A percentile compares a stretch with the other conserved stretches of the same genome.
Evolutionary conservation across 257 asterid species (phyloP).

Genomic region (Osmanthus fragrans): DNA sequence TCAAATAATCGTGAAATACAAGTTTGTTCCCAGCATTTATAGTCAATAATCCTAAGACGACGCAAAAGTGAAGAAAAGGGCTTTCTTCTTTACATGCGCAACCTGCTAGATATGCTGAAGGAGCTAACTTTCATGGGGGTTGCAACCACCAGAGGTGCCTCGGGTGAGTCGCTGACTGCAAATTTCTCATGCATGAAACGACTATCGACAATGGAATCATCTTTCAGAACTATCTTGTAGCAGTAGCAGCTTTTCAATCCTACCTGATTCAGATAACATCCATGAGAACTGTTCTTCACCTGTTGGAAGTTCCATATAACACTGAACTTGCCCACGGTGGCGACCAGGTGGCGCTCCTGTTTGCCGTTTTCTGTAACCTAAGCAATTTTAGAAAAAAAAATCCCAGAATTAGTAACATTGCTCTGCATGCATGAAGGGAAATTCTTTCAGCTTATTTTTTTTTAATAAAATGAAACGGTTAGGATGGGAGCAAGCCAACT

Average conservation of each 20-base stretch:
- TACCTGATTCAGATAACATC: slow-evolving; percentile 73
- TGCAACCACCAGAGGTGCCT: slow-evolving; percentile 68
- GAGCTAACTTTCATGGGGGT: slow-evolving; percentile 91
- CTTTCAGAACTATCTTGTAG: slow-evolving; percentile 60
- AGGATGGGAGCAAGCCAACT: background rate
- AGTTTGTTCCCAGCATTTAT: background rate
- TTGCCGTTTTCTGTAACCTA: slow-evolving; percentile 92
- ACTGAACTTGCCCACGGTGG: slow-evolving; percentile 95
- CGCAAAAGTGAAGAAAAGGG: slow-evolving; percentile 2
- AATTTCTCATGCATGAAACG: slow-evolving; percentile 94
- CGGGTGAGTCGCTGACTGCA: slow-evolving; percentile 77
- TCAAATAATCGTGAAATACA: background rate
- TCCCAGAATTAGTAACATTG: slow-evolving; percentile 13
- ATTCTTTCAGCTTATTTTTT: background rate
- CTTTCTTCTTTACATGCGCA: slow-evolving; percentile 35
- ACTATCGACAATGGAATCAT: slow-evolving; percentile 63
- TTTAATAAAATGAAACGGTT: no score
- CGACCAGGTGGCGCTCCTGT: slow-evolving; percentile 95
- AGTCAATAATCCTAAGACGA: slow-evolving; percentile 10
- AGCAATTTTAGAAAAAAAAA: slow-evolving; percentile 7
- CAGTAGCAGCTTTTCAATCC: slow-evolving; percentile 91
- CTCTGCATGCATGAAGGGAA: background rate
- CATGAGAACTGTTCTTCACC: slow-evolving; percentile 89
- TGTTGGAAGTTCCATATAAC: slow-evolving; percentile 97
- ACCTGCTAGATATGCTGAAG: slow-evolving; percentile 83